Evolutionary conservation across 169 alveolate genomes (phyloP).

Genomic region (Perkinsus olseni): DNA sequence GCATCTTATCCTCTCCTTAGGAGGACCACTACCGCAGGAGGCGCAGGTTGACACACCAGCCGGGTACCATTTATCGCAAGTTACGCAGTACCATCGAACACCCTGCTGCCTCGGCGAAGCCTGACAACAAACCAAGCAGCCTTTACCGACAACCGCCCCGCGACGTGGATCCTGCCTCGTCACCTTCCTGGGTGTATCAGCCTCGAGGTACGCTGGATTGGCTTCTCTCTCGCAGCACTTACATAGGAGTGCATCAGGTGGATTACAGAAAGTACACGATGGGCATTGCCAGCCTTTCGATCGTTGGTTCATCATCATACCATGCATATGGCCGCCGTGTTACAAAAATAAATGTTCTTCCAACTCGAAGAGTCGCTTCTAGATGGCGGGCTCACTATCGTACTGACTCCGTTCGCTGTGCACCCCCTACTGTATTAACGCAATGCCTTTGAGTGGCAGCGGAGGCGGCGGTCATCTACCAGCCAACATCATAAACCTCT

Average conservation of each 20-base stretch:
- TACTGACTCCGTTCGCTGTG: too few relatives aligned
- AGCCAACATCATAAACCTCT: not conserved
- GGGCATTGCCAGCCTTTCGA: not conserved
- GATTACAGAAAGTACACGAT: not conserved
- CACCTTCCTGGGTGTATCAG: not conserved
- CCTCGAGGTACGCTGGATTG: not conserved
- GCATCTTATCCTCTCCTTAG: not conserved
- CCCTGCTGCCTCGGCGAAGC: not conserved
- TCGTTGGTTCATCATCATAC: too few relatives aligned
- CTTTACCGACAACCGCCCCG: too few relatives aligned
- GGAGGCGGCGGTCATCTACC: not conserved
- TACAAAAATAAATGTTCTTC: too few relatives aligned
- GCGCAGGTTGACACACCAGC: not conserved
- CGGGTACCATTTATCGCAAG: not conserved
- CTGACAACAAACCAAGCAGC: too few relatives aligned
- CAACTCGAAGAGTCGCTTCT: too few relatives aligned
- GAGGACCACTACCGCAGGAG: not conserved
- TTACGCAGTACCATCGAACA: not conserved
- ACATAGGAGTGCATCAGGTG: not conserved
- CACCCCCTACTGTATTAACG: not conserved
- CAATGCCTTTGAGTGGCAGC: not conserved
- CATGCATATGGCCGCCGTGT: too few relatives aligned
- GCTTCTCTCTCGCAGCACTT: not conserved
- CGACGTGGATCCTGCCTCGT: too few relatives aligned
- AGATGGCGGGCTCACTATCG: too few relatives aligned